These are phyloP conservation scores for Dryas integrifolia DNA, from an alignment of 331 rosid genomes.

Conservation along the genomic window DNA sequence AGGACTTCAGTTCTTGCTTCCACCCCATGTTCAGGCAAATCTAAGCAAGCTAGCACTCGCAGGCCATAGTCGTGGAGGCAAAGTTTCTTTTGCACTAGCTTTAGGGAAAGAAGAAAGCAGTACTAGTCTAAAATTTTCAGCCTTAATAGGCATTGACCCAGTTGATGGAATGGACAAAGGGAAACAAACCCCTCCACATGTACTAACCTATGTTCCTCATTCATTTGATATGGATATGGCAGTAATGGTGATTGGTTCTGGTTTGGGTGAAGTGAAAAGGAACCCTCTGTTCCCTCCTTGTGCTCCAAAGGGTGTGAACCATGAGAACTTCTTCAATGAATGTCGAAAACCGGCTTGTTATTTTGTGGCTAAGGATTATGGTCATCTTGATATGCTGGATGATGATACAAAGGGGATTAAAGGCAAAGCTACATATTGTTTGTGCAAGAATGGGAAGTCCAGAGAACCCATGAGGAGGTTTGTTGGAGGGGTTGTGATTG, in stretches of 20 bases:
- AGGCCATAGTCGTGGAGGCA: conserved; percentile 89
- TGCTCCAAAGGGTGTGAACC: conserved; percentile 81
- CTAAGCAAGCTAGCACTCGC: conserved; percentile 53
- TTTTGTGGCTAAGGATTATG: conserved; percentile 67
- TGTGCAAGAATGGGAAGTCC: conserved; percentile 68
- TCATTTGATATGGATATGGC: conserved; percentile 63
- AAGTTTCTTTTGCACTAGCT: conserved; percentile 75
- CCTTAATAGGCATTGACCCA: conserved; percentile 80
- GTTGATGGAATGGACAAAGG: conserved; percentile 82
- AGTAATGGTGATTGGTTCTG: conserved; percentile 63
- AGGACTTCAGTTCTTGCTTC: conserved; percentile 53
- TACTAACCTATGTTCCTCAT: conserved; percentile 62
- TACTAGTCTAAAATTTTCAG: conserved; percentile 54
- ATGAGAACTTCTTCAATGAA: conserved; percentile 67
- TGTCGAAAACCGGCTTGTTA: conserved; percentile 58
- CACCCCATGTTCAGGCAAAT: conserved; percentile 49
- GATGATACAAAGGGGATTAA: conserved; percentile 69
- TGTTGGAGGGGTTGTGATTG: conserved; percentile 74
- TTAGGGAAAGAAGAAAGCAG: conserved; percentile 34
- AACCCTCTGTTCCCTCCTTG: conserved; percentile 69
- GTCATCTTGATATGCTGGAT: conserved; percentile 78
- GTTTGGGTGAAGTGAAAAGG: conserved; percentile 59
- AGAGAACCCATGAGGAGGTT: conserved; percentile 87
- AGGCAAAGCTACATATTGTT: conserved; percentile 53
- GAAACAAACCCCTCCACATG: conserved; percentile 77